These are phyloP conservation scores for Microbotryum lychnidis-dioicae DNA, from an alignment of 1,284 basidiomycete genomes.

Conservation along the genomic window DNA sequence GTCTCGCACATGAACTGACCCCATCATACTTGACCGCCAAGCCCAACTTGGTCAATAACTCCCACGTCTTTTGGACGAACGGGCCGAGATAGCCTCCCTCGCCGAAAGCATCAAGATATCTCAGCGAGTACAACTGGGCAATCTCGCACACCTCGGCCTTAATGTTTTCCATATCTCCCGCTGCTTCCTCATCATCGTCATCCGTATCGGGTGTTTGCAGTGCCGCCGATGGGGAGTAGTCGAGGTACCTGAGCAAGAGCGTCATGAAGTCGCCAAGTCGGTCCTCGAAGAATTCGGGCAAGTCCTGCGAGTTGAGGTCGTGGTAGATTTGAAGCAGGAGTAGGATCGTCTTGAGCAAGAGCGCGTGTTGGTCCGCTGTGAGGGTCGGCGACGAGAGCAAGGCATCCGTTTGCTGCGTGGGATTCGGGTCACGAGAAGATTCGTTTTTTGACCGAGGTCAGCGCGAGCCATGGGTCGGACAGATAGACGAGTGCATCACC, in stretches of 20 bases:
- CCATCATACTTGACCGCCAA: slow-evolving; percentile 68
- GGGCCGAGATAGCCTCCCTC: slow-evolving; percentile 44
- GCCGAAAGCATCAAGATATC: slow-evolving; percentile 79
- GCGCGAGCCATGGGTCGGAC: background rate
- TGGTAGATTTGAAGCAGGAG: slow-evolving; percentile 81
- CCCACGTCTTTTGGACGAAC: slow-evolving; percentile 88
- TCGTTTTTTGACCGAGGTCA: too few relatives aligned
- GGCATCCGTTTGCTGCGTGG: slow-evolving; percentile 42
- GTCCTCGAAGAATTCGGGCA: slow-evolving; percentile 92
- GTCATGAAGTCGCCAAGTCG: slow-evolving; percentile 70
- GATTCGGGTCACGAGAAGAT: background rate
- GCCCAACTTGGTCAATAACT: slow-evolving; percentile 67
- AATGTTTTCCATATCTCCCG: slow-evolving; percentile 75
- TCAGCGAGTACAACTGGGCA: slow-evolving; percentile 82
- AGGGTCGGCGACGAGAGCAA: slow-evolving; percentile 42
- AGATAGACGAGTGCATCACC: background rate
- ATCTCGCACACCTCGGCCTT: slow-evolving; percentile 88
- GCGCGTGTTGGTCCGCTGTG: slow-evolving; percentile 38
- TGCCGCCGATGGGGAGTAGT: slow-evolving; percentile 65
- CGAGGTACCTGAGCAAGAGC: slow-evolving; percentile 66
- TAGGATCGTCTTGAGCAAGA: slow-evolving; percentile 63
- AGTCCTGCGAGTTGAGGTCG: slow-evolving; percentile 89
- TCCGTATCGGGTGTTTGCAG: slow-evolving; percentile 2
- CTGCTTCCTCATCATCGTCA: slow-evolving; percentile 64
- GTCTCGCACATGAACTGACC: slow-evolving; percentile 44